These are phyloP conservation scores for Phycomyces nitens DNA, from an alignment of 192 early-diverging fungal species.

Conservation along the genomic window DNA sequence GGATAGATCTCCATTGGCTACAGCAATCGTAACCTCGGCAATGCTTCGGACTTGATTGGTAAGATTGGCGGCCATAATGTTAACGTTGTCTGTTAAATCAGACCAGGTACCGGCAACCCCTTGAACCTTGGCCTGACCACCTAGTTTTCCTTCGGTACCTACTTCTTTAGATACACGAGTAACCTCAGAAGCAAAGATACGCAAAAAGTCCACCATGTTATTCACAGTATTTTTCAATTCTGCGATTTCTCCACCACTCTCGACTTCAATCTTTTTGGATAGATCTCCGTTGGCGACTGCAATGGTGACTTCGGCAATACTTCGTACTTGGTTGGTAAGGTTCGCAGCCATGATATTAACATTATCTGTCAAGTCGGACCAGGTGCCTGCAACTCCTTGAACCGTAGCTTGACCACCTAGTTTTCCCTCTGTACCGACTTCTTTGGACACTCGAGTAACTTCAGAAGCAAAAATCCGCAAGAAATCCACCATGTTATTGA, in stretches of 20 bases:
- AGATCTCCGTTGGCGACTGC: constrained; percentile 64
- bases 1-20: constrained; percentile 55
- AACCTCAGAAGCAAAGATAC: constrained; percentile 56
- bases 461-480: constrained; percentile 27
- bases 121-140: constrained; percentile 52
- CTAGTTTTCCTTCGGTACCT: constrained; percentile 55
- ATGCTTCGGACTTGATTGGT: constrained; percentile 61
- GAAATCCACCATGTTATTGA: constrained; percentile 61
- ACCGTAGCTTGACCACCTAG: constrained; percentile 63
- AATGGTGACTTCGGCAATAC: constrained; percentile 65
- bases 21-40: constrained; percentile 52
- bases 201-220: constrained; percentile 63
- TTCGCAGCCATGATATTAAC: constrained; percentile 72
- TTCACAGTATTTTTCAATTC: constrained; percentile 68
- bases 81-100: constrained; percentile 59
- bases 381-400: constrained; percentile 57
- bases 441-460: constrained; percentile 50
- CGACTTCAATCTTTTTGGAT: constrained; percentile 58
- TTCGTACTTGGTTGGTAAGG: constrained; percentile 62
- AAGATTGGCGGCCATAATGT: constrained; percentile 58
- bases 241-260: constrained; percentile 61
- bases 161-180: constrained; percentile 62
- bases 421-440: constrained; percentile 67
- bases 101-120: constrained; percentile 57
- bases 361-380: constrained; percentile 65